Evolutionary conservation across 1,139 yeast genomes (phyloP).

Genomic region (Candida sp.): DNA sequence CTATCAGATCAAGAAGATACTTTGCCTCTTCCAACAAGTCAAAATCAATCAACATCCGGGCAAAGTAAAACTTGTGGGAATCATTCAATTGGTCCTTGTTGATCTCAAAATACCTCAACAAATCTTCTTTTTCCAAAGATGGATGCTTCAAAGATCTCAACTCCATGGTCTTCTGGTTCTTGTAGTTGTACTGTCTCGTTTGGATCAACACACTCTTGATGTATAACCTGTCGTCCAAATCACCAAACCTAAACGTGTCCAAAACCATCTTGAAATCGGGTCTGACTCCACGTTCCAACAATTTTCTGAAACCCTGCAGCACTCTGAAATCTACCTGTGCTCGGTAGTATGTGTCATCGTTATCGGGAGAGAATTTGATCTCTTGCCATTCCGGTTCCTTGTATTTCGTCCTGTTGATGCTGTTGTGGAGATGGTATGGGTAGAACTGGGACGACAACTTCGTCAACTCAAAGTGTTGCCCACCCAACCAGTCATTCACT

Average conservation of each 20-base stretch:
- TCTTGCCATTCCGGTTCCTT: conserved; percentile 18
- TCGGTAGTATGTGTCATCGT: not conserved
- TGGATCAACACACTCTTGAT: conserved; percentile 24
- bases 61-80: conserved; percentile 34
- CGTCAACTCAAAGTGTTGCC: conserved; percentile 20
- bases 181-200: conserved; percentile 20
- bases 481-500: conserved; percentile 29
- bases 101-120: conserved; percentile 18
- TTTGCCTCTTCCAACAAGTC: conserved; percentile 28
- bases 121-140: conserved; percentile 19
- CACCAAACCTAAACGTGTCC: conserved; percentile 27
- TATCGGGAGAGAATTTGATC: conserved; percentile 7
- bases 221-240: conserved; percentile 9
- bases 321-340: conserved; percentile 38
- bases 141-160: conserved; percentile 24
- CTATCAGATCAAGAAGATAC: conserved; percentile 25
- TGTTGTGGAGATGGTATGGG: conserved; percentile 29
- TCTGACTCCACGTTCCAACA: conserved; percentile 36
- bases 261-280: conserved; percentile 38
- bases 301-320: conserved; percentile 36
- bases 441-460: conserved; percentile 32
- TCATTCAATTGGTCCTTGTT: conserved; percentile 21
- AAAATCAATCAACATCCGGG: conserved; percentile 35
- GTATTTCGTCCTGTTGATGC: conserved; percentile 17
- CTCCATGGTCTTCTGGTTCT: conserved; percentile 21